Conservation (phyloP, 169 alveolate genomes). For the Eimeria sp. region DNA sequence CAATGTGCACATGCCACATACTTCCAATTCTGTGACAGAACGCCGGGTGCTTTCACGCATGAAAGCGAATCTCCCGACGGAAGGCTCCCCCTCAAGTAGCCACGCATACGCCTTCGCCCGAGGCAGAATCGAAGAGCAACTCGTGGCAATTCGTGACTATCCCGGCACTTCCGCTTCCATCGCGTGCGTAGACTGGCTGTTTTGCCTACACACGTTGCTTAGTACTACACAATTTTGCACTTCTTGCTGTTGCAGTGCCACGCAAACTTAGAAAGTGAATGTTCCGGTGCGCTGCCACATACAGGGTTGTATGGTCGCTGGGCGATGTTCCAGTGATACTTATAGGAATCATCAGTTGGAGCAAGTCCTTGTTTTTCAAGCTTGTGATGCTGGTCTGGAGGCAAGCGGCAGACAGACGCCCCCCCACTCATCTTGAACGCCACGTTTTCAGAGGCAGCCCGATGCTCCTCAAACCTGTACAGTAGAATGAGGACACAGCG, state of each 20-base stretch:
- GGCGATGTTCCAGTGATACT: conserved; percentile 85
- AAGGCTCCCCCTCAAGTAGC: not conserved
- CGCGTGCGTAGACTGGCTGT: not conserved
- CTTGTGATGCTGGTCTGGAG: conserved; percentile 85
- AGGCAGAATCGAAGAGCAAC: not conserved
- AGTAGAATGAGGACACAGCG: not conserved
- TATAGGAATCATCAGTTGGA: conserved; percentile 84
- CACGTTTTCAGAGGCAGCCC: conserved; percentile 76
- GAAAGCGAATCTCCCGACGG: not conserved
- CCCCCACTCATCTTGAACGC: conserved; percentile 53
- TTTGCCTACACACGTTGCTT: not conserved
- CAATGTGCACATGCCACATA: not conserved
- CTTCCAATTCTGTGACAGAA: not conserved
- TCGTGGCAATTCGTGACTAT: not conserved
- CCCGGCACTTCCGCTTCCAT: not conserved
- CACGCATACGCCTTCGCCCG: not conserved
- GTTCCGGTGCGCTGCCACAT: not conserved
- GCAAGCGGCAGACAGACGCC: conserved; percentile 56
- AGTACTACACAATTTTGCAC: not conserved
- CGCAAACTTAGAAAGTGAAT: not conserved
- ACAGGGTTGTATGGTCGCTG: conserved; percentile 40
- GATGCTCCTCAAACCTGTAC: conserved; percentile 75
- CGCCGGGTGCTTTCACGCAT: not conserved
- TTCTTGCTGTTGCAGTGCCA: not conserved
- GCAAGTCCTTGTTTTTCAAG: conserved; percentile 75